Evolutionary conservation across 2,329 filamentous ascomycete species (phyloP), one percentile per base, ranked within the genome.

Genomic region (Fusarium lyarnte): DNA sequence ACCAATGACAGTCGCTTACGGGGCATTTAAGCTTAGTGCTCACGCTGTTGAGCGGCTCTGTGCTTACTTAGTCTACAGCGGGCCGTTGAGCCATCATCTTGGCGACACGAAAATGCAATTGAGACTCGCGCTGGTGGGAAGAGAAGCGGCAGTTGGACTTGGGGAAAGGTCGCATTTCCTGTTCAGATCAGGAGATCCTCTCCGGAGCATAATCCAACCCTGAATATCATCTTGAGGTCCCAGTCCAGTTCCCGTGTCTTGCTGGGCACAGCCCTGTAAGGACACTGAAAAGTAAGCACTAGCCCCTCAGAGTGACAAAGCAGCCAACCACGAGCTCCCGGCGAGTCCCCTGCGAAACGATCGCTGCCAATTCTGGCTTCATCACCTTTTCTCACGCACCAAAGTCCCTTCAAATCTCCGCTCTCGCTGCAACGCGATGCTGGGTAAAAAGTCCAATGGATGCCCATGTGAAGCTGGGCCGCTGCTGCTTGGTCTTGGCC

Each of bases 351-450:
- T 53, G 36, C 12, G 19, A 36, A 67, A 45, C 36, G 54, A 62
- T 53, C 46, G 52, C 62, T 67, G 29, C 64, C 27, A 61, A 67
- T 54, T 62, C 39, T 53, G 45, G 63, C 36, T 19, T 23, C 31
- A 43, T 54, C 41, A 38, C 25, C 46, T 49, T 33, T 65, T 51
- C 25, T 66, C 17, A 36, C 42, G 36, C 39, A 57, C 63, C 43
- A 65, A 51, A 64, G 39, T 66, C 36, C 63, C 39, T 63, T 27
- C n/a, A 25, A 65, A 47, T 51, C 39, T 51, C 49, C 43, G 38
- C 43, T 43, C 47, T 6, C n/a, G 19, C 23, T 65, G 51, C 33
- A 21, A 65, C 63, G 19, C 23, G 43, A 58, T 36, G 33, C 31
- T 27, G 36, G 25, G 35, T 33, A 67, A 47, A 62, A 67, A 27